A percentile compares a stretch with the other conserved stretches of the same genome.
These are phyloP conservation scores for Chaetomium sp. DNA, from an alignment of 2,329 filamentous ascomycete genomes.

Conservation along the genomic window DNA sequence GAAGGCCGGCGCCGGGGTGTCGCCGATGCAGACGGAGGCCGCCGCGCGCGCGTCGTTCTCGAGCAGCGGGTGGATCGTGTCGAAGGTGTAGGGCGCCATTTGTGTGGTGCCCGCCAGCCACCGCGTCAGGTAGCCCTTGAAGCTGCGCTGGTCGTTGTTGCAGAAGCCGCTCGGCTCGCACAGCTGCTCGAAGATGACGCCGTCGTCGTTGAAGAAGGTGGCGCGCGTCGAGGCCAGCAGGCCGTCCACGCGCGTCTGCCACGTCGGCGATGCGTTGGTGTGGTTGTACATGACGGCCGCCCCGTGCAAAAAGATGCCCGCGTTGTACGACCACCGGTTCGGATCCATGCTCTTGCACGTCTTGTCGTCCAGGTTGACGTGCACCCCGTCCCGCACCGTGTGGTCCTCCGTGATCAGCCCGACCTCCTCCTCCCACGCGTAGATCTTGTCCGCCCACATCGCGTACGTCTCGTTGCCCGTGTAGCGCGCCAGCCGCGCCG, in stretches of 20 bases:
- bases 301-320: conserved; percentile 65
- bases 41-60: conserved; percentile 55
- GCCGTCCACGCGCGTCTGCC: conserved; percentile 61
- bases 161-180: conserved; percentile 66
- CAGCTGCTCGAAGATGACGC: conserved; percentile 64
- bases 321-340: conserved; percentile 71
- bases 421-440: conserved; percentile 61
- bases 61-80: conserved; percentile 55
- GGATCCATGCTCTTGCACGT: conserved; percentile 57
- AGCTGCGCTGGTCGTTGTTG: conserved; percentile 71
- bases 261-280: conserved; percentile 52
- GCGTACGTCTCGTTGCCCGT: conserved; percentile 78
- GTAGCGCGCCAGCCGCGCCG: conserved; percentile 72
- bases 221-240: conserved; percentile 54
- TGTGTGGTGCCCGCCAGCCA: conserved; percentile 62
- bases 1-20: conserved; percentile 44
- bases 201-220: conserved; percentile 62
- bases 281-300: conserved; percentile 65
- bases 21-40: conserved; percentile 53
- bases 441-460: conserved; percentile 73
- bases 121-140: conserved; percentile 74
- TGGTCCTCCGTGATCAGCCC: conserved; percentile 60
- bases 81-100: conserved; percentile 56
- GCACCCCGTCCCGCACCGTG: conserved; percentile 60
- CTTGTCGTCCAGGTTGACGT: conserved; percentile 35